phyloP scores from a whole-genome alignment of 176 grass and related monocot genomes.

The Themeda triandra region DNA sequence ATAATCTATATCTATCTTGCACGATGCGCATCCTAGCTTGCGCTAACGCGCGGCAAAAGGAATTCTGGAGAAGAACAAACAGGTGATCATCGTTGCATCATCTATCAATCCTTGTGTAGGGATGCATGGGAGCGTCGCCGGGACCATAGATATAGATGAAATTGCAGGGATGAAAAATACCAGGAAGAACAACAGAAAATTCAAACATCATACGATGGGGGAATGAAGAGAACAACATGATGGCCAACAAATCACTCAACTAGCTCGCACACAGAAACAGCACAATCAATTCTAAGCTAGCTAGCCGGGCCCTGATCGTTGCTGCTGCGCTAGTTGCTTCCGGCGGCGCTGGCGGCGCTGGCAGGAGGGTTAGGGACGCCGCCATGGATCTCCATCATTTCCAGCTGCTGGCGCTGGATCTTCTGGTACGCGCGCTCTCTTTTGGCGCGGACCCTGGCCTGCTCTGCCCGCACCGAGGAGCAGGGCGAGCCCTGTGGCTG shows the following conservation, averaged over 20 bases:
- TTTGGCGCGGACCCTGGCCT: not conserved
- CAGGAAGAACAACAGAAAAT: not conserved
- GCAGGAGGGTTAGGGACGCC: not conserved
- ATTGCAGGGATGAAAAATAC: not conserved
- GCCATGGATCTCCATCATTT: not conserved
- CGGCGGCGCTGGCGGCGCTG: not conserved
- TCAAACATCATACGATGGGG: not conserved
- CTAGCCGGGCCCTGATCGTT: not conserved
- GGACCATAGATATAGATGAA: not conserved
- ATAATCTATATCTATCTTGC: no score
- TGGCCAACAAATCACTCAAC: not conserved
- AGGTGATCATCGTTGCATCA: not conserved
- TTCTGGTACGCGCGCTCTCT: not conserved
- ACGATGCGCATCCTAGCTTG: no score
- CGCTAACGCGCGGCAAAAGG: no score
- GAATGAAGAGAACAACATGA: not conserved
- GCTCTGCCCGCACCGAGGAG: not conserved
- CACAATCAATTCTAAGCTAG: not conserved
- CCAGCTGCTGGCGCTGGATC: not conserved
- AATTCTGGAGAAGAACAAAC: not conserved
- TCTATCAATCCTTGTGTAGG: not conserved
- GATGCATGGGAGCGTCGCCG: not conserved
- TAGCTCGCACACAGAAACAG: not conserved
- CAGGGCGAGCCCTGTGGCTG: not conserved
- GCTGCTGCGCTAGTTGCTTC: not conserved